These are phyloP conservation scores for Acacia confusa DNA, from an alignment of 306 rosid genomes.

Conservation along the genomic window DNA sequence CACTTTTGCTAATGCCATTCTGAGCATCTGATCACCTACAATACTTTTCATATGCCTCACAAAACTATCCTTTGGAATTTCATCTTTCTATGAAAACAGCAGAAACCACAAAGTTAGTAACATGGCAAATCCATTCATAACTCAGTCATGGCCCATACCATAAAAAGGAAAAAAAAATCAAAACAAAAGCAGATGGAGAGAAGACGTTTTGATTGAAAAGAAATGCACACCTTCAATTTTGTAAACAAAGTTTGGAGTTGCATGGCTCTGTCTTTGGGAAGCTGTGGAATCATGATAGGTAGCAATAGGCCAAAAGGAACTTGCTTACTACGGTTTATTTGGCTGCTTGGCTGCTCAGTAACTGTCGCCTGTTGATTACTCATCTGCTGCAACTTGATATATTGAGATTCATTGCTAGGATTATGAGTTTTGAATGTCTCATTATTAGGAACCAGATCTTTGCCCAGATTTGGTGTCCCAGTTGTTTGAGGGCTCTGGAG, in stretches of 20 bases:
- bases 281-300: constrained; percentile 80
- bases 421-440: constrained; percentile 52
- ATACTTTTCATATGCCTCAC: constrained; percentile 71
- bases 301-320: constrained; percentile 82
- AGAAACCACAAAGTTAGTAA: constrained; percentile 29
- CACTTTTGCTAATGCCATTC: constrained; percentile 66
- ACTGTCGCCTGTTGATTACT: constrained; percentile 86
- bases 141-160: not conserved
- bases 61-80: constrained; percentile 81
- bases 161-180: not conserved
- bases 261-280: constrained; percentile 79
- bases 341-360: constrained; percentile 62
- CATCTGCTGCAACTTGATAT: constrained; percentile 83
- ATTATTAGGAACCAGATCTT: constrained; percentile 40
- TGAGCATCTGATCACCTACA: constrained; percentile 92
- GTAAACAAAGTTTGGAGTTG: constrained; percentile 74
- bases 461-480: constrained; percentile 50
- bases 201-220: constrained; percentile 15
- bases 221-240: constrained; percentile 64
- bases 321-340: constrained; percentile 54
- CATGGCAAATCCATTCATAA: constrained; percentile 23
- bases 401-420: constrained; percentile 68
- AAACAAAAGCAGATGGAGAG: not conserved
- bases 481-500: constrained; percentile 58
- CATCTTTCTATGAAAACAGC: constrained; percentile 60